A percentile compares a stretch with the other conserved stretches of the same genome.
Conservation (phyloP, 257 asterid genomes). For the Ilex aquifolium region DNA sequence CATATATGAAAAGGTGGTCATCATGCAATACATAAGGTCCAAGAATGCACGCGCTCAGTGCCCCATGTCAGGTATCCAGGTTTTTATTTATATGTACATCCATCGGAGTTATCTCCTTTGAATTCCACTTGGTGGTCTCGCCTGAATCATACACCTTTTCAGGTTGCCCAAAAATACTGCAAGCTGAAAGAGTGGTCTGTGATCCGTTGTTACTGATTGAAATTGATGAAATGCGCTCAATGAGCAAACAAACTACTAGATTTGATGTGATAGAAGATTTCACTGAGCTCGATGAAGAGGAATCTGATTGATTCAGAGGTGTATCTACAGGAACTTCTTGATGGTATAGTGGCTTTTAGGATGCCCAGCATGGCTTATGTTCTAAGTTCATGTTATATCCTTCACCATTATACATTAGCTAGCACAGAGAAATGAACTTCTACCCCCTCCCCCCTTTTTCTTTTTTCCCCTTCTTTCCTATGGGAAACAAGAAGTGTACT, state of each 20-base stretch:
- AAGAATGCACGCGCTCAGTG: conserved; percentile 37
- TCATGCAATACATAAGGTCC: conserved; percentile 49
- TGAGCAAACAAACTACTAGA: conserved; percentile 34
- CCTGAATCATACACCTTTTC: conserved; percentile 4
- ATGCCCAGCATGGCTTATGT: no score
- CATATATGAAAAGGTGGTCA: conserved; percentile 58
- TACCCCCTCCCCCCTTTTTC: no score
- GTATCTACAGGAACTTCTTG: no score
- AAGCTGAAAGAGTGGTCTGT: conserved; percentile 44
- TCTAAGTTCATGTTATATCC: no score
- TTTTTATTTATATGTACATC: conserved; percentile 1
- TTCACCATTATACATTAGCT: no score
- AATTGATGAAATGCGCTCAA: conserved; percentile 75
- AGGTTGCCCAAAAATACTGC: conserved; percentile 74
- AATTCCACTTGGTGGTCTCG: background rate
- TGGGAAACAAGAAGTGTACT: no score
- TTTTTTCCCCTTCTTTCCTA: no score
- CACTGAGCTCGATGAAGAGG: conserved; percentile 44
- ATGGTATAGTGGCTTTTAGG: no score
- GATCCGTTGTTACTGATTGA: conserved; percentile 65
- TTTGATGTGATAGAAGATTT: conserved; percentile 68
- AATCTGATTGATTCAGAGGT: background rate
- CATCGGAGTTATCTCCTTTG: no score
- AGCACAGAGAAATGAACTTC: no score
- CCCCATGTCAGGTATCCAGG: conserved; percentile 65